Conservation (phyloP, 768 basidiomycete genomes). For the Artomyces pyxidatus region DNA sequence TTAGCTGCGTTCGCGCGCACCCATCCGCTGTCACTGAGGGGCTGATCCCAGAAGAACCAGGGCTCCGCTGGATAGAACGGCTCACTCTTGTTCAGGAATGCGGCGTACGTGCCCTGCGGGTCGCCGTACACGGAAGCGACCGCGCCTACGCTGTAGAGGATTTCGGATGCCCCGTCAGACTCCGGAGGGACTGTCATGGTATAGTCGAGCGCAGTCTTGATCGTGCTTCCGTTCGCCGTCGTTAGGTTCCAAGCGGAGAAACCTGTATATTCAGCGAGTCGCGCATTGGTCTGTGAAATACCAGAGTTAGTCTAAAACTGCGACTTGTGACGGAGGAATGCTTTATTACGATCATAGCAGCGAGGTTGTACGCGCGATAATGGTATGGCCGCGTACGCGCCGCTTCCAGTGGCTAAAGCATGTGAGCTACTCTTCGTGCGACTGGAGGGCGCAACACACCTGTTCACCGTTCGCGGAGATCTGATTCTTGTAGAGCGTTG, state of each 20-base stretch:
- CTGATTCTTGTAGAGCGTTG: conserved; percentile 19
- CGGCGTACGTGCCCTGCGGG: conserved; percentile 21
- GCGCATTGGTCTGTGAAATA: conserved; percentile 21
- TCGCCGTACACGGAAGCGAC: conserved; percentile 24
- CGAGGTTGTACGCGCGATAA: conserved; percentile 27
- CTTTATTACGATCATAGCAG: conserved; percentile 23
- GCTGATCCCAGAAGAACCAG: conserved; percentile 16
- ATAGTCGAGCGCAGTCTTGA: conserved; percentile 24
- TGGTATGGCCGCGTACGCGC: conserved; percentile 25
- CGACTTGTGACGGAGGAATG: background rate
- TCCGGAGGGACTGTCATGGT: conserved; percentile 20
- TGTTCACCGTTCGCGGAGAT: conserved; percentile 23
- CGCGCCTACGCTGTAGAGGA: conserved; percentile 21
- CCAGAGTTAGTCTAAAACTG: background rate
- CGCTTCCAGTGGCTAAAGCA: conserved; percentile 23
- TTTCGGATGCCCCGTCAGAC: conserved; percentile 14
- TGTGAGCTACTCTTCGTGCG: background rate
- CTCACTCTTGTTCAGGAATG: conserved; percentile 15
- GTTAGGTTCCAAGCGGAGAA: conserved; percentile 20
- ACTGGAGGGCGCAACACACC: background rate
- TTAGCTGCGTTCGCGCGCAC: background rate
- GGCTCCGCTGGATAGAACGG: conserved; percentile 6
- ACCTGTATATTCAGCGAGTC: conserved; percentile 20
- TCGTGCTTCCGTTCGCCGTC: conserved; percentile 18
- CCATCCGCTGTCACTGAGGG: conserved; percentile 8